Percentiles rank a stretch among this genome's conserved stretches.
Evolutionary conservation across 2,329 filamentous ascomycete genomes (phyloP).

Genomic region (Stemphylium lycopersici): DNA sequence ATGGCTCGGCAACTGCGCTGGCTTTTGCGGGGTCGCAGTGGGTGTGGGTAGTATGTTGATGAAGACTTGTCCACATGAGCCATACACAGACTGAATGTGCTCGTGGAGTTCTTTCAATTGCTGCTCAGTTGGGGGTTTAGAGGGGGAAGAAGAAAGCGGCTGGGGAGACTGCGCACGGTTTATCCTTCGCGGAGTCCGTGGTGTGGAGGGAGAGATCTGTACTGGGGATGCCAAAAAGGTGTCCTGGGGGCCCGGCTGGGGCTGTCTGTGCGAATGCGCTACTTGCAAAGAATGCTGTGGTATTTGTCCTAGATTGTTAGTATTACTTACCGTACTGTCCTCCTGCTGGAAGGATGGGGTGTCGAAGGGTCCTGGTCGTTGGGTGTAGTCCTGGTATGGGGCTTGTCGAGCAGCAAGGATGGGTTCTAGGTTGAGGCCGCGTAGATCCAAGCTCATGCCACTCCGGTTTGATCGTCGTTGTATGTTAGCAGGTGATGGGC

Average conservation of each 20-base stretch:
- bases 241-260: slow-evolving; percentile 72
- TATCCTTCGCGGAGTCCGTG: slow-evolving; percentile 43
- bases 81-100: slow-evolving; percentile 53
- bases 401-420: slow-evolving; percentile 33
- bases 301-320: slow-evolving; percentile 63
- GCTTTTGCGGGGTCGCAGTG: slow-evolving; percentile 55
- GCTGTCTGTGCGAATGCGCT: slow-evolving; percentile 86
- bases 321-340: slow-evolving; percentile 60
- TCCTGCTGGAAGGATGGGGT: slow-evolving; percentile 54
- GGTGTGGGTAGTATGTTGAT: slow-evolving; percentile 60
- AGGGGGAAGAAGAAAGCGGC: slow-evolving; percentile 41
- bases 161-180: slow-evolving; percentile 42
- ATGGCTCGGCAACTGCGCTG: slow-evolving; percentile 47
- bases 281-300: slow-evolving; percentile 84
- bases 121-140: slow-evolving; percentile 48
- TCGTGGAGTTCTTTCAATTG: slow-evolving; percentile 52
- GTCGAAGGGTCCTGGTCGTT: slow-evolving; percentile 33
- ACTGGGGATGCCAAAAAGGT: slow-evolving; percentile 47
- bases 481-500: slow-evolving; percentile 66
- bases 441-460: slow-evolving; percentile 80
- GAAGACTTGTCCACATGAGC: slow-evolving; percentile 50
- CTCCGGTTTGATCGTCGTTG: slow-evolving; percentile 69
- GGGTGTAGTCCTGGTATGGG: slow-evolving; percentile 52
- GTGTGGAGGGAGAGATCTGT: slow-evolving; percentile 45
- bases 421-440: slow-evolving; percentile 63